A percentile compares a stretch with the other conserved stretches of the same genome.
These are phyloP conservation scores for Phyllachora maydis DNA, from an alignment of 2,329 filamentous ascomycete species.

Conservation along the genomic window DNA sequence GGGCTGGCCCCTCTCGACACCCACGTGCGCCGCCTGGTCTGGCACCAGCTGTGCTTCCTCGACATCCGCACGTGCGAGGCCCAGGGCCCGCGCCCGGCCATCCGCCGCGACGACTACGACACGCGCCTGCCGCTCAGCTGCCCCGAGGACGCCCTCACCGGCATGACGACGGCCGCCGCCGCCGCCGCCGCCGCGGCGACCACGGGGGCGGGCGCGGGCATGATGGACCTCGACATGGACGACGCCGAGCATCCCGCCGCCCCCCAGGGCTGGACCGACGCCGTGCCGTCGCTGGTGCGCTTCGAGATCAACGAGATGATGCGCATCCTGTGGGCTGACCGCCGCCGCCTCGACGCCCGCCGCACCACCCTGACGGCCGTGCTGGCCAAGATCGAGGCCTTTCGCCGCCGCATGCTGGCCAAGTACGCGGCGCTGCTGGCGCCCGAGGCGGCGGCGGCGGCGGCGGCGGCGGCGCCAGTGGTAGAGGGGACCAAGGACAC, in stretches of 20 bases:
- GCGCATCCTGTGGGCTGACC: conserved; percentile 48
- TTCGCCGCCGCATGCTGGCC: conserved; percentile 40
- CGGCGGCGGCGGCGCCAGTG: no score
- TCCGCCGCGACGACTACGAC: conserved; percentile 56
- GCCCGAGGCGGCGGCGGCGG: no score
- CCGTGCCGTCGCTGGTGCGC: no score
- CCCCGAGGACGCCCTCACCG: conserved; percentile 43
- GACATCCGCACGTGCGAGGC: conserved; percentile 57
- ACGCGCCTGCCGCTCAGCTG: conserved; percentile 53
- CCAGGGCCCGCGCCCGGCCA: conserved; percentile 49
- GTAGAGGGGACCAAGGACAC: no score
- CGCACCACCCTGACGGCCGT: conserved; percentile 41
- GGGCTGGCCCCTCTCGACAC: conserved; percentile 45
- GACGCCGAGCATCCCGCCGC: no score
- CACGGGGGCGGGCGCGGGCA: no score
- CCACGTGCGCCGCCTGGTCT: conserved; percentile 50
- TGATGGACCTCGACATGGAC: no score
- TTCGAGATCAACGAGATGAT: conserved; percentile 58
- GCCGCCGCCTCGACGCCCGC: conserved; percentile 39
- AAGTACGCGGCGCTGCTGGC: no score
- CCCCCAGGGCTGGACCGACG: no score
- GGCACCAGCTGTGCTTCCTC: conserved; percentile 61
- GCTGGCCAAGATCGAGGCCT: conserved; percentile 47
- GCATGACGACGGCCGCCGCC: no score
- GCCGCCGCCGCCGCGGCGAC: no score